Base-by-base conservation (phyloP, 1,284 basidiomycete genomes). In the Rhodotorula mucilaginosa region DNA sequence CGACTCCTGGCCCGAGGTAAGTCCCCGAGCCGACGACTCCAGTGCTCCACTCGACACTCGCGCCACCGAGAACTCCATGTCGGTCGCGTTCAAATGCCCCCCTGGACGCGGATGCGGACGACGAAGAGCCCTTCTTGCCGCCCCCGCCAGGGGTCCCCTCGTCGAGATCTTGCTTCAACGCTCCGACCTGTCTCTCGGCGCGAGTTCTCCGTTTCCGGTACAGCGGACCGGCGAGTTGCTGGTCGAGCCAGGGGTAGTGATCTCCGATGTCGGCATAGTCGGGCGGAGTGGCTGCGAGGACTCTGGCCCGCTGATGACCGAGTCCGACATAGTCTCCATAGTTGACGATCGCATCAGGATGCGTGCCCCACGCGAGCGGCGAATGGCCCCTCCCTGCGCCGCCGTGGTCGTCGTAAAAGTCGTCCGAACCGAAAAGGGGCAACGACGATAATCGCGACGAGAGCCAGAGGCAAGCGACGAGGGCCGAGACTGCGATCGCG, bases 21-120 rank as follows among this genome's bases (percentile, higher is more conserved):
- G n/a, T 49, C 10, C 72, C 72, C 47, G 58, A 63, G 5, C 72
- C 72, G 19, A 73, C 69, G 46, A 73, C 57, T 47, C 72, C 72
- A 18, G 65, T 65, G 49, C 52, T 58, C 72, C 72, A 73, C 44
- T 71, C 66, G 31, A 64, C 54, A 23, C 62, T 64, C 29, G 69
- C 66, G 2, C 72, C 72, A 21, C 72, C 72, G 29, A 73, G 61
- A 1, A 60, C 60, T 7, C 72, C 72, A 29, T 72, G 71, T 16
- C 71, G 56, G 2, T 67, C 68, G 8, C 39, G 21, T n/a, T 60
- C 58, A 15, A 19, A 56, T 58, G 21, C 39, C 31, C 61, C 52
- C 49, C 48, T 47, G 34, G 34, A 34, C 8, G 34, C 34, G 34
- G 34, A 34, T 8, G 34, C 34, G 34, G 34, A 34, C 34, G 34